Evolutionary conservation across 2,329 filamentous ascomycete species (phyloP).

Genomic region (Chaetomiaceae sp.): DNA sequence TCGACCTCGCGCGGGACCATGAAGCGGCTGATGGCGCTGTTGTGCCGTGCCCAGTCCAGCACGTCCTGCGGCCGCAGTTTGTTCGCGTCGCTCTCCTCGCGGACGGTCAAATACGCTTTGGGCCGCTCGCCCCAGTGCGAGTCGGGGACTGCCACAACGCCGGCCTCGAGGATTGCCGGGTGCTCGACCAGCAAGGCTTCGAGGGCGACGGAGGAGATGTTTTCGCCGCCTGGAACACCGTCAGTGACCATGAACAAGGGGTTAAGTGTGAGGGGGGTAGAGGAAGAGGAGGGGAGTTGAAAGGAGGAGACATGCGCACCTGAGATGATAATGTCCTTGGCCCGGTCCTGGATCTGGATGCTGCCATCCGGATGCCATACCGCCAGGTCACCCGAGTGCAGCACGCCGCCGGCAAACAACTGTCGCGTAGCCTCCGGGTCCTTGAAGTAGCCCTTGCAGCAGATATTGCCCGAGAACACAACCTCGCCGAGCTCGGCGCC

Average conservation of each 20-base stretch:
- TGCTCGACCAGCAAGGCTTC: conserved; percentile 87
- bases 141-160: conserved; percentile 81
- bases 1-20: conserved; percentile 75
- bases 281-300: background rate
- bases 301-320: conserved; percentile 45
- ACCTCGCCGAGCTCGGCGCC: conserved; percentile 47
- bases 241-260: background rate
- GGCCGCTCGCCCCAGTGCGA: conserved; percentile 94
- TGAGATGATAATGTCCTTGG: conserved; percentile 97
- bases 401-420: conserved; percentile 77
- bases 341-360: conserved; percentile 85
- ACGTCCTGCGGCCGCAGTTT: conserved; percentile 58
- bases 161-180: conserved; percentile 82
- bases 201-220: conserved; percentile 89
- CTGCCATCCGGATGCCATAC: conserved; percentile 90
- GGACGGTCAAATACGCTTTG: conserved; percentile 87
- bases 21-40: conserved; percentile 78
- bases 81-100: too few species aligned
- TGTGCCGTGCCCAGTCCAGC: conserved; percentile 78
- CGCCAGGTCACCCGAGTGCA: conserved; percentile 87
- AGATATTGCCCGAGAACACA: conserved; percentile 87
- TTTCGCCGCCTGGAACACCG: conserved; percentile 67
- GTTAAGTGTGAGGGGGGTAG: background rate
- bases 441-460: conserved; percentile 85
- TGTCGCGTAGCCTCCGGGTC: conserved; percentile 79